A percentile compares a stretch with the other conserved stretches of the same genome.
Evolutionary conservation across 208 protist species (phyloP).

Genomic region (Leishmania braziliensis): DNA sequence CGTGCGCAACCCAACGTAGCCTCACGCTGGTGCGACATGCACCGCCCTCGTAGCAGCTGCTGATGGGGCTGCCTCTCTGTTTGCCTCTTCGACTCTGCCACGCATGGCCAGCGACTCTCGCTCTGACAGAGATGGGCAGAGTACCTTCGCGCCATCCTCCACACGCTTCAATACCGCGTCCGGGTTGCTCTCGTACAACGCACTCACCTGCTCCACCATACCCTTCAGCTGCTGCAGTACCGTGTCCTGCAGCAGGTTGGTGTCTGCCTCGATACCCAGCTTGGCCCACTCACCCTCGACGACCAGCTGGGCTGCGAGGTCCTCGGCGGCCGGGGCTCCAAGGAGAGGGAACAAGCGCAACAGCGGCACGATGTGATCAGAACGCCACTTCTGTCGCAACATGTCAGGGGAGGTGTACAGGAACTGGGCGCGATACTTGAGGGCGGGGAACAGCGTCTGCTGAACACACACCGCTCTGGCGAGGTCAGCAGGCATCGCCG

Average conservation of each 20-base stretch:
- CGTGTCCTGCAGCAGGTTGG: conserved; percentile 66
- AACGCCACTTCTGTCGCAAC: conserved; percentile 82
- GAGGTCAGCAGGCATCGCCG: conserved; percentile 71
- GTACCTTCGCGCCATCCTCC: conserved; percentile 62
- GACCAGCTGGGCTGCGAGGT: conserved; percentile 77
- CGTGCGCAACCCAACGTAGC: background rate
- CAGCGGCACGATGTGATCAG: conserved; percentile 78
- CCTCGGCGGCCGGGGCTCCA: conserved; percentile 69
- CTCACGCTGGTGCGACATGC: background rate
- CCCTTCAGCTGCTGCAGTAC: conserved; percentile 53
- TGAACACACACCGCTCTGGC: conserved; percentile 70
- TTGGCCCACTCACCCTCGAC: conserved; percentile 80
- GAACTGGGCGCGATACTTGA: conserved; percentile 81
- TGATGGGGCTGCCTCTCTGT: background rate
- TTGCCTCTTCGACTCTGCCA: conserved; percentile 6
- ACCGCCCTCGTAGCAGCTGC: background rate
- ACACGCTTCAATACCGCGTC: conserved; percentile 68
- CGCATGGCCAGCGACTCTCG: conserved; percentile 44
- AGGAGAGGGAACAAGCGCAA: conserved; percentile 80
- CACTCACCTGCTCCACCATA: conserved; percentile 63
- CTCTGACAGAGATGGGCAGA: conserved; percentile 58
- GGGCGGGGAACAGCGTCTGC: conserved; percentile 80
- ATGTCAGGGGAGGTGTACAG: conserved; percentile 83
- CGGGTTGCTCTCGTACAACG: conserved; percentile 63
- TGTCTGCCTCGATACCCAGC: conserved; percentile 51